phyloP scores from a whole-genome alignment of 2,329 filamentous ascomycete species.

The Colletotrichum spinosum region DNA sequence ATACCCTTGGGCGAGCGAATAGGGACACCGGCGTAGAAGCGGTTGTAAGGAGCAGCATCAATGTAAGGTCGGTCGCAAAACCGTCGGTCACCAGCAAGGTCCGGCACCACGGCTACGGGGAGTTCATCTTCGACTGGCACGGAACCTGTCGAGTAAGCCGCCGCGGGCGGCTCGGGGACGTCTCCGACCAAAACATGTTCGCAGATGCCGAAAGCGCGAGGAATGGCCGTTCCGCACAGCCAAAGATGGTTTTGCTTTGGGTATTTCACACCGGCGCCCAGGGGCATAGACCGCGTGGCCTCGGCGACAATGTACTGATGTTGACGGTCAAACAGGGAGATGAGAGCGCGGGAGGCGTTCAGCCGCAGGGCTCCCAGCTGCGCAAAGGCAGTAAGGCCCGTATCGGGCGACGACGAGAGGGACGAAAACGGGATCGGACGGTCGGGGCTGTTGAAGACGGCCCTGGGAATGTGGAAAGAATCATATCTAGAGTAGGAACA shows the following conservation, averaged over 20 bases:
- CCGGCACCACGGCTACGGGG: conserved; percentile 48
- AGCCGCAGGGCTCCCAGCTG: conserved; percentile 60
- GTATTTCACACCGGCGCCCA: conserved; percentile 44
- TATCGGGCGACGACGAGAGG: conserved; percentile 48
- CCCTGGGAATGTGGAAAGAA: conserved; percentile 35
- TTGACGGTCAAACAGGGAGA: conserved; percentile 63
- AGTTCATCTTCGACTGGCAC: conserved; percentile 38
- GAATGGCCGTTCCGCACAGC: conserved; percentile 46
- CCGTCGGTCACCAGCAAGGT: conserved; percentile 47
- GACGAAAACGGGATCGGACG: conserved; percentile 40
- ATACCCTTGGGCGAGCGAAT: conserved; percentile 54
- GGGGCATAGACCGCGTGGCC: conserved; percentile 54
- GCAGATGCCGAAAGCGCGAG: conserved; percentile 45
- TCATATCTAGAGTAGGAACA: conserved; percentile 32
- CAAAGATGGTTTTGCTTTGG: conserved; percentile 36
- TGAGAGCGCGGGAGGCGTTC: conserved; percentile 51
- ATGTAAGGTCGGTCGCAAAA: conserved; percentile 46
- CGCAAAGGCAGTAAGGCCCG: conserved; percentile 60
- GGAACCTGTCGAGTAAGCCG: not conserved
- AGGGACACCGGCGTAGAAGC: conserved; percentile 57
- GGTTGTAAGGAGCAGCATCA: conserved; percentile 40
- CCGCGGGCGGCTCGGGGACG: not conserved
- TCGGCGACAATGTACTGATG: conserved; percentile 64
- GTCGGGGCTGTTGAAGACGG: conserved; percentile 41
- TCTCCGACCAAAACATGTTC: conserved; percentile 42